Percentiles rank a stretch among this genome's conserved stretches.
phyloP scores from a whole-genome alignment of 169 alveolate species.

The Plasmodium gonderi region DNA sequence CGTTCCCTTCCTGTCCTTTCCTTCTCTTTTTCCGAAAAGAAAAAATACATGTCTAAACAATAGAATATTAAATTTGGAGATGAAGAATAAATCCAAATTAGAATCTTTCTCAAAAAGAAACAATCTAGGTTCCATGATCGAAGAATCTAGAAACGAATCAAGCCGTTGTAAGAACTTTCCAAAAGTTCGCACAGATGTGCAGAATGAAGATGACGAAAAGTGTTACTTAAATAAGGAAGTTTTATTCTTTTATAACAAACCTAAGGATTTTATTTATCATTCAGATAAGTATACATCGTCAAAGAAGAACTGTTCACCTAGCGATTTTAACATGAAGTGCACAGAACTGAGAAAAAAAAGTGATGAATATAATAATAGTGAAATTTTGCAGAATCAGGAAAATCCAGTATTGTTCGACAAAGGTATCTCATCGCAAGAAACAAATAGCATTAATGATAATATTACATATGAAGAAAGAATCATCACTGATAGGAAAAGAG shows the following conservation, averaged over 20 bases:
- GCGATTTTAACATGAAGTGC: not conserved
- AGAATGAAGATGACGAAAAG: not conserved
- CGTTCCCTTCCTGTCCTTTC: slow-evolving; percentile 1
- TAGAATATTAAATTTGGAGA: not conserved
- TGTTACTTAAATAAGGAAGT: not conserved
- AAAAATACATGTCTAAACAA: not conserved
- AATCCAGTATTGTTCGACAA: not conserved
- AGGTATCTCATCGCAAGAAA: not conserved
- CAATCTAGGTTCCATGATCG: too few relatives aligned
- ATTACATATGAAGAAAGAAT: not conserved
- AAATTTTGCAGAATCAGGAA: not conserved
- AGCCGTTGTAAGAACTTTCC: not conserved
- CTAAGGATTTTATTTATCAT: not conserved
- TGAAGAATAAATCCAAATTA: not conserved
- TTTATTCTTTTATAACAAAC: not conserved
- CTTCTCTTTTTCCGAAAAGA: not conserved
- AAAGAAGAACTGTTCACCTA: not conserved
- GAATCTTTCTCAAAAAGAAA: too few relatives aligned
- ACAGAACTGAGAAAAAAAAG: slow-evolving; percentile 4
- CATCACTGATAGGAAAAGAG: not conserved
- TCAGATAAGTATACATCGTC: not conserved
- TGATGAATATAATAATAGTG: not conserved
- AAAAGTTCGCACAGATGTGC: not conserved
- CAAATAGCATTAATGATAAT: not conserved
- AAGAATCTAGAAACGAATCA: too few relatives aligned